These are phyloP conservation scores for Papiliotrema nemorosa DNA, from an alignment of 1,284 basidiomycete genomes.

Conservation along the genomic window DNA sequence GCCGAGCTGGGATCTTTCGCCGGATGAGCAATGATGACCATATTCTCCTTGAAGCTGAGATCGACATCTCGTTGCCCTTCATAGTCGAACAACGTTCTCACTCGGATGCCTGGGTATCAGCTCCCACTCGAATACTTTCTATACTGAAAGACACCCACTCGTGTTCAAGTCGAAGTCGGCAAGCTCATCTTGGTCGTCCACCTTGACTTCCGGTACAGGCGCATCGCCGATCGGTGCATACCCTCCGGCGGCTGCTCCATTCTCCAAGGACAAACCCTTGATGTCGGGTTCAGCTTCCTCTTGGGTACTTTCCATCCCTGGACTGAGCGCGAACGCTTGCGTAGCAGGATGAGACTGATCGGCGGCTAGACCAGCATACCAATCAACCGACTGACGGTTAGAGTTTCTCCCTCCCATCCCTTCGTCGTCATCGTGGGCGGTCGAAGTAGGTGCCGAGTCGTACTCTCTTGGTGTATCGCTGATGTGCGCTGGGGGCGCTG, in stretches of 20 bases:
- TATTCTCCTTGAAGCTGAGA: constrained; percentile 77
- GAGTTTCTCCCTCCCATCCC: constrained; percentile 32
- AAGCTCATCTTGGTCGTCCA: constrained; percentile 55
- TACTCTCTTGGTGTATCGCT: constrained; percentile 52
- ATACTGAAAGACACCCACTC: constrained; percentile 32
- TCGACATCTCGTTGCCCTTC: constrained; percentile 81
- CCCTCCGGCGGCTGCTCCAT: constrained; percentile 52
- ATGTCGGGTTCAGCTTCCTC: constrained; percentile 36
- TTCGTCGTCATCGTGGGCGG: constrained; percentile 30
- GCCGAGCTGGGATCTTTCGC: constrained; percentile 64
- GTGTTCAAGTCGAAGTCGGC: constrained; percentile 72
- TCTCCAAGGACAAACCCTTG: constrained; percentile 58
- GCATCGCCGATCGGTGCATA: constrained; percentile 16
- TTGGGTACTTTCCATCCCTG: constrained; percentile 14
- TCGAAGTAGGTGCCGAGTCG: constrained; percentile 7
- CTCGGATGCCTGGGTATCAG: constrained; percentile 57
- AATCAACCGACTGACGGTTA: constrained; percentile 82
- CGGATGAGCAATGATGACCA: constrained; percentile 74
- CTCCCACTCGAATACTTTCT: neutral
- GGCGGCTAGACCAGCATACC: constrained; percentile 84
- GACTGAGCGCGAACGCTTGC: too few species aligned
- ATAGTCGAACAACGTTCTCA: constrained; percentile 77
- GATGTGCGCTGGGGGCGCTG: constrained; percentile 69
- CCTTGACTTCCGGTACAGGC: constrained; percentile 58
- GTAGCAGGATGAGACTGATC: constrained; percentile 55